Evolutionary conservation across 768 basidiomycete genomes (phyloP), one percentile per base, ranked within the genome.

Genomic region (Suillus placidus): DNA sequence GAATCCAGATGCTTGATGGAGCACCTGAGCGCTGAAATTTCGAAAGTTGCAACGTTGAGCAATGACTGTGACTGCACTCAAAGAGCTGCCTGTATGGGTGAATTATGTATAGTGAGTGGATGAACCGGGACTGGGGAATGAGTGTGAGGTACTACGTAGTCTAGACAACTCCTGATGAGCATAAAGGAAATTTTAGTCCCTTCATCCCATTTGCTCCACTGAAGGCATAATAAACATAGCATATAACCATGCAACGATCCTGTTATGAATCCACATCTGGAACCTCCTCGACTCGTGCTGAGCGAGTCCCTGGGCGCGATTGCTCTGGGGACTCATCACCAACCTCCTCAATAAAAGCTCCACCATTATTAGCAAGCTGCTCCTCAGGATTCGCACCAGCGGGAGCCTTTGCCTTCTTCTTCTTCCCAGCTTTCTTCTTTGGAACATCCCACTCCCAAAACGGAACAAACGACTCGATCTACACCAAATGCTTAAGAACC

Each of bases 401-500:
- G 4, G 60, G 57, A 1, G 69, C 54, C 68, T 83, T 82, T 66
- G 78, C 80, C 72, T 87, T 87, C 65, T 87, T 85, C 81, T 89
- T 91, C 80, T 88, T 91, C 38, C 81, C 78, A 62, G 80, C 83
- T 81, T 89, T 90, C 73, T 88, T 87, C 65, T 90, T 90, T 2
- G 87, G 88, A 34, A 94, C 67, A 73, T 99, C 96, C 95, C 96
- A 99, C 71, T 94, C 97, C 93, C 94, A 99, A 23, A 93, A 77
- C 23, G 97, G 97, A 70, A 97, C 92, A 79, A 99, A 99, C 2
- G 95, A 97, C 55, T 98, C 97, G 64, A 99, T 87, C 97, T 99
- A 71, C n/a, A 51, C 6, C 45, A 14, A 47, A 42, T 9, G 23
- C 51, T 34, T 58, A 8, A 38, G 26, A 35, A 35, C 58, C 38